Conservation (phyloP, 345 rosid species). For the Camelina laxa region DNA sequence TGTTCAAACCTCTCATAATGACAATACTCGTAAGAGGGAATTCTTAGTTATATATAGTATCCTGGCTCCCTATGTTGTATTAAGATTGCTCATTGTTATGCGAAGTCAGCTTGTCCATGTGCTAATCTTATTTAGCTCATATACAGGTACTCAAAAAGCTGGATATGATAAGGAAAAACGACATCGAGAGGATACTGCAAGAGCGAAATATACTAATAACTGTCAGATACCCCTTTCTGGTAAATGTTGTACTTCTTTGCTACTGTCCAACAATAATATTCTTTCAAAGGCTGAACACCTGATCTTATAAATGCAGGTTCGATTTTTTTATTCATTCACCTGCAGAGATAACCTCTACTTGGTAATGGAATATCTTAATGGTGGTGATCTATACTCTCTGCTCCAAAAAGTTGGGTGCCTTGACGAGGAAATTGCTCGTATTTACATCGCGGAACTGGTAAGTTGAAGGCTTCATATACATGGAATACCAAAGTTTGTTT, state of each 20-base stretch:
- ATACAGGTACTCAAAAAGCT: constrained; percentile 74
- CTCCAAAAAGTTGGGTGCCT: constrained; percentile 83
- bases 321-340: constrained; percentile 82
- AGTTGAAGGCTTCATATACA: constrained; percentile 38
- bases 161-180: constrained; percentile 84
- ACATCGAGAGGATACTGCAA: constrained; percentile 74
- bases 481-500: constrained; percentile 20
- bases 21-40: background rate
- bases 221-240: constrained; percentile 89
- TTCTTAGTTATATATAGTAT: constrained; percentile 8
- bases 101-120: constrained; percentile 13
- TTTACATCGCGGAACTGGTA: constrained; percentile 86
- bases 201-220: constrained; percentile 84
- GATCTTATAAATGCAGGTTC: constrained; percentile 63
- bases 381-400: constrained; percentile 82
- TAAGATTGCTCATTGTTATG: constrained; percentile 8
- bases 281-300: constrained; percentile 27
- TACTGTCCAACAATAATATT: constrained; percentile 6
- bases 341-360: constrained; percentile 87
- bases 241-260: constrained; percentile 43
- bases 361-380: constrained; percentile 94
- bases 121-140: constrained; percentile 37
- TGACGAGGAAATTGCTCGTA: constrained; percentile 75
- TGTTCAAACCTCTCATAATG: constrained; percentile 1
- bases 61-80: background rate